Base-by-base conservation (phyloP, 352 stramenopile genomes). In the Phytopythium ostracodes region DNA sequence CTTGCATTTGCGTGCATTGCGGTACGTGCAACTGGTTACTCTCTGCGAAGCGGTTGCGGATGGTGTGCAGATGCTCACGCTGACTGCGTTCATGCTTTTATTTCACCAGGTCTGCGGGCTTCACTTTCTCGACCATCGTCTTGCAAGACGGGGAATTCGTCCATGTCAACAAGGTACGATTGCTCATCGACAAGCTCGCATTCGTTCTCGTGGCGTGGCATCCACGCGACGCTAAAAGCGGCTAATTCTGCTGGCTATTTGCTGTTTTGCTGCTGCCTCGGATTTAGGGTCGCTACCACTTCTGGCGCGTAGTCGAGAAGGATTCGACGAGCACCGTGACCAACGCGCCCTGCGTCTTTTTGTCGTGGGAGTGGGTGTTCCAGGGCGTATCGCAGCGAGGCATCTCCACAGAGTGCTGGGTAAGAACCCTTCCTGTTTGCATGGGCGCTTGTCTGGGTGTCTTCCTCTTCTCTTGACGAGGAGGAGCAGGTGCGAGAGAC, bases 341-440 rank as follows among this genome's bases (percentile, higher is more conserved):
- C 31, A 72, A 79, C 51, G 69, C 79, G 17, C 81, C 81, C 14
- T 90, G 84, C 49, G 81, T 92, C 36, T 92, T 92, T 53, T 67
- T 94, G 31, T 89, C 80, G 0, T 94, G 86, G 86, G 83, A 94
- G 44, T 94, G 86, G 86, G 77, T 92, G 8, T 94, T 90, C 61
- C 86, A 94, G 52, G 86, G 86, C 54, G 86, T 92, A 44, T 91
- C 86, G 0, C 81, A 90, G 52, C 79, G 74, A 18, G 83, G 86
- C 9, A 92, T 94, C 56, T 90, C 81, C 5, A 88, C 79, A 12
- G 84, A 92, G 63, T 92, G 84, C 69, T 92, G 84, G 84, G 83
- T 90, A 74, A 33, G 72, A 33, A 17, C 11, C 25, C 2, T 17
- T 47, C 3, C 22, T 12, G 10, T 27, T 63, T 52, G 18, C 14